Conservation (phyloP, 2,329 filamentous ascomycete genomes). For the Trichoderma sp. region DNA sequence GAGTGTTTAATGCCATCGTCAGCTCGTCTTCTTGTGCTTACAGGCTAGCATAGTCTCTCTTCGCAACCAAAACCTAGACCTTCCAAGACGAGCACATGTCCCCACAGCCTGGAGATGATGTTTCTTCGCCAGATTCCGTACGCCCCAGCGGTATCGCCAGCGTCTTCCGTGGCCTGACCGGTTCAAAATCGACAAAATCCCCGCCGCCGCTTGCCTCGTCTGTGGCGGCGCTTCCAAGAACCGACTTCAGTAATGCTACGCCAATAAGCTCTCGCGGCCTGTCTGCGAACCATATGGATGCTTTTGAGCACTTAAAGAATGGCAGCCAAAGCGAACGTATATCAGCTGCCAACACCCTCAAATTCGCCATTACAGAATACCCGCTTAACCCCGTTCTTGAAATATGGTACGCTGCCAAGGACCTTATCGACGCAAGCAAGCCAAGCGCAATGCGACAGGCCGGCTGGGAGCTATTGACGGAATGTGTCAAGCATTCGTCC, state of each 20-base stretch:
- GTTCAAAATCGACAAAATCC: constrained; percentile 55
- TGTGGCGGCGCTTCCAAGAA: constrained; percentile 41
- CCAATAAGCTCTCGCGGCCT: constrained; percentile 45
- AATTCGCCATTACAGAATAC: constrained; percentile 58
- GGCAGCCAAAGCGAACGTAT: constrained; percentile 56
- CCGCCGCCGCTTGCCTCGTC: constrained; percentile 46
- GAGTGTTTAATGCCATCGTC: background rate
- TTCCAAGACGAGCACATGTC: constrained; percentile 56
- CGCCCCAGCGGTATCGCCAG: constrained; percentile 59
- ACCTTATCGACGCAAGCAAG: constrained; percentile 61
- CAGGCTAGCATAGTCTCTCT: constrained; percentile 15
- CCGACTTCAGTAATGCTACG: constrained; percentile 49
- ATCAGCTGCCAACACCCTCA: constrained; percentile 58
- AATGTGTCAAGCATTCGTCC: constrained; percentile 63
- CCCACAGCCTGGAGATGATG: constrained; percentile 59
- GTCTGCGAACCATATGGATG: constrained; percentile 54
- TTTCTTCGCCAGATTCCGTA: constrained; percentile 56
- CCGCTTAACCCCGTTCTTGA: constrained; percentile 60
- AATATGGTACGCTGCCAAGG: constrained; percentile 67
- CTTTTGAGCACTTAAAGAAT: constrained; percentile 56
- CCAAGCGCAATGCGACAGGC: constrained; percentile 54
- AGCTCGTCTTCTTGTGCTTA: background rate
- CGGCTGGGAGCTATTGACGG: constrained; percentile 67
- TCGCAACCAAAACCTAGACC: constrained; percentile 23
- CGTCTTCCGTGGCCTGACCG: constrained; percentile 64